Conservation (phyloP, 139 green algal species). For the Chlamydomonas eustigma region DNA sequence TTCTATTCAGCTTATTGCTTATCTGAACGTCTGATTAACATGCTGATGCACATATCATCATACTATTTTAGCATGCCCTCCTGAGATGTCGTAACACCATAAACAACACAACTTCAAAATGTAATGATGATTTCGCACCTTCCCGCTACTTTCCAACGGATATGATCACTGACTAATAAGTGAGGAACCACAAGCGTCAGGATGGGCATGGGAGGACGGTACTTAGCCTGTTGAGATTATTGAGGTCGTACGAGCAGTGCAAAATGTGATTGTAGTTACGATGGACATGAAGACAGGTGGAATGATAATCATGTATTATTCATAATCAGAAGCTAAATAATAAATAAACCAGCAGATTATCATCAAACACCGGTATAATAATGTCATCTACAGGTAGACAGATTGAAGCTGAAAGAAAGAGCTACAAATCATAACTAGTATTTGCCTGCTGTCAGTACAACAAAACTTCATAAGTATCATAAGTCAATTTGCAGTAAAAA, state of each 20-base stretch:
- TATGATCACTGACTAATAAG: conserved; percentile 35
- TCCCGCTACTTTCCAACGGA: background rate
- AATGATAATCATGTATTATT: background rate
- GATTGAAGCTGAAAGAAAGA: background rate
- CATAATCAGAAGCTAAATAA: background rate
- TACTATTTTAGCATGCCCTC: conserved; percentile 76
- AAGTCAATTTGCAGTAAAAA: too few relatives aligned
- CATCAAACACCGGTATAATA: background rate
- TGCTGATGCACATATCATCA: background rate
- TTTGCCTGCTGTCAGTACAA: too few relatives aligned
- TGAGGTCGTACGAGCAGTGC: background rate
- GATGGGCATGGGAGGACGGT: conserved; percentile 79
- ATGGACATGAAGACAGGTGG: background rate
- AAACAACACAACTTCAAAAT: background rate
- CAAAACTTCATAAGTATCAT: too few relatives aligned
- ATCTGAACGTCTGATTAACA: background rate
- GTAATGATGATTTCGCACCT: background rate
- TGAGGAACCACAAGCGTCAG: conserved; percentile 84
- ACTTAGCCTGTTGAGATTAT: conserved; percentile 18
- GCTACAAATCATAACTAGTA: too few relatives aligned
- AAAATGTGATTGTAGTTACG: background rate
- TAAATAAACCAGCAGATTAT: background rate
- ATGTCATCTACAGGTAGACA: background rate
- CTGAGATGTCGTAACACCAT: conserved; percentile 24
- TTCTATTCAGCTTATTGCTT: background rate